Conservation (phyloP, 345 rosid species). For the Brassica napus region Da-Ae NC_063446.1:10005001-10005500, state of each 20-base stretch:
- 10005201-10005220: constrained; percentile 92
- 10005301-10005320: background rate
- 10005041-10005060: constrained; percentile 96
- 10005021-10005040: constrained; percentile 71
- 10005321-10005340: background rate
- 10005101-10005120: constrained; percentile 98
- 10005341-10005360: background rate
- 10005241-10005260: background rate
- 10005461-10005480: constrained; percentile 68
- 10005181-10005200: constrained; percentile 85
- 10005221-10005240: constrained; percentile 83
- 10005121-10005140: constrained; percentile 94
- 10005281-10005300: background rate
- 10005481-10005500: constrained; percentile 98
- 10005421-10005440: background rate
- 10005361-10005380: background rate
- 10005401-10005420: constrained; percentile 13
- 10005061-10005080: constrained; percentile 80
- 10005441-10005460: constrained; percentile 17
- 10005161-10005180: constrained; percentile 84
- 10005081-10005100: constrained; percentile 89
- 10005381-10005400: constrained; percentile 6
- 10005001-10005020: background rate
- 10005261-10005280: constrained; percentile 15
- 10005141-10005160: constrained; percentile 91